Evolutionary conservation across 2,329 filamentous ascomycete species (phyloP), one percentile per base, ranked within the genome.

Genomic region (Trichoderma sp.): DNA sequence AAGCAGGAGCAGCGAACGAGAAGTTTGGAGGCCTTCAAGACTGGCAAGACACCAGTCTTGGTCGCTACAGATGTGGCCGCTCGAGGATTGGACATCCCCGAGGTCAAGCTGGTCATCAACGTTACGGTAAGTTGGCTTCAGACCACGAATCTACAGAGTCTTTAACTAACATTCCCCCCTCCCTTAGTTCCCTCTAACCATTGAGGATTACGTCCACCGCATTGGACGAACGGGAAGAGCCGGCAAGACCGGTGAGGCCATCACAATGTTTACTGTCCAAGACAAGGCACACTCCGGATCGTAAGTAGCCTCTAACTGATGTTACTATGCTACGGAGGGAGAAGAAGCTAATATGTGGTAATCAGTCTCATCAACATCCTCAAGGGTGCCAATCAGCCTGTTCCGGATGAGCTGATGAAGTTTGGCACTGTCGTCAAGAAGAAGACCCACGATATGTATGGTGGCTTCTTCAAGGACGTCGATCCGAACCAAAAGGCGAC

Each of bases 381-480:
- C 70, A 96, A 92, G 80, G 92, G 89, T n/a, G 94, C 95, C 27
- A 92, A 93, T 72, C 95, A 99, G 80, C 86, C 89, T 13, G 92
- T 99, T 0, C 95, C 95, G 2, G 93, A 97, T 52, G 91, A 92
- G 29, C 83, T 99, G 42, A 84, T 98, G 78, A 97, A 97, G 81
- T 99, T 97, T 73, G 95, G 95, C 74, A 97, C 93, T 25, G 98
- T 94, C 1, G 95, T 99, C 63, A 99, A 98, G 88, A 97, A 97
- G 88, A 98, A 98, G 93, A 87, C 89, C 58, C 95, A 99, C 81
- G 92, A 93, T 75, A 91, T 92, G 57, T 99, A 98, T 77, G 95
- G 95, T 67, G 93, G 93, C 35, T 98, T 98, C 78, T 97, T 92
- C 85, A 97, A 95, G 81, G 93, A 97, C 74, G 89, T 92, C 9